These are phyloP conservation scores for Globisporangium echinulatum DNA, from an alignment of 352 stramenopile genomes.

Conservation along the genomic window DNA sequence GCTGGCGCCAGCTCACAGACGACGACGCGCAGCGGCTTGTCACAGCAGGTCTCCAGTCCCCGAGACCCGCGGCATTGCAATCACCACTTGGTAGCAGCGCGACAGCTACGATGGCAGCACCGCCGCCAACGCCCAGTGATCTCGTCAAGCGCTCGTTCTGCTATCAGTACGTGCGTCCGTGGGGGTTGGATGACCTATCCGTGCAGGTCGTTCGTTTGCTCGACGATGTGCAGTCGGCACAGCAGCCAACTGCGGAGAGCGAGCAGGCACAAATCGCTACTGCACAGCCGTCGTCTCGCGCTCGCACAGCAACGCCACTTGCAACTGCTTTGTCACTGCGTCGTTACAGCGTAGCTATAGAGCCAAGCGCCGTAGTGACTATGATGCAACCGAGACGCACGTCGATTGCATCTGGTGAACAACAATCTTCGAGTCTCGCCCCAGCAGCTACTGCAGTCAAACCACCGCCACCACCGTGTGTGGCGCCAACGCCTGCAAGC, in stretches of 20 bases:
- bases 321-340: background rate
- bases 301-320: background rate
- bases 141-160: conserved; percentile 1
- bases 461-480: background rate
- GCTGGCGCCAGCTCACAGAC: conserved; percentile 6
- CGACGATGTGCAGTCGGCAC: conserved; percentile 1
- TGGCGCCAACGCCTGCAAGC: background rate
- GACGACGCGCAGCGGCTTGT: conserved; percentile 8
- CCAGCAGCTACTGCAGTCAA: background rate
- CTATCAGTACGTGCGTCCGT: conserved; percentile 8
- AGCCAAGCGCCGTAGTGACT: too few species aligned
- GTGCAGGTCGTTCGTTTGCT: conserved; percentile 13
- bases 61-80: background rate
- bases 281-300: too few species aligned
- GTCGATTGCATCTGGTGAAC: background rate
- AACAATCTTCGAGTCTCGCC: background rate
- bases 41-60: conserved; percentile 1
- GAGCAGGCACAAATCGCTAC: background rate
- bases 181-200: conserved; percentile 1
- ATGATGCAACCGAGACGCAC: background rate
- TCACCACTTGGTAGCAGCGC: background rate
- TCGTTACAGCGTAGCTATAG: too few species aligned
- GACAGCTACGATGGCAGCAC: background rate
- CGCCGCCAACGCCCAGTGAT: background rate
- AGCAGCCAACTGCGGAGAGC: background rate